phyloP scores from a whole-genome alignment of 768 basidiomycete species.

The Russula compacta region DNA sequence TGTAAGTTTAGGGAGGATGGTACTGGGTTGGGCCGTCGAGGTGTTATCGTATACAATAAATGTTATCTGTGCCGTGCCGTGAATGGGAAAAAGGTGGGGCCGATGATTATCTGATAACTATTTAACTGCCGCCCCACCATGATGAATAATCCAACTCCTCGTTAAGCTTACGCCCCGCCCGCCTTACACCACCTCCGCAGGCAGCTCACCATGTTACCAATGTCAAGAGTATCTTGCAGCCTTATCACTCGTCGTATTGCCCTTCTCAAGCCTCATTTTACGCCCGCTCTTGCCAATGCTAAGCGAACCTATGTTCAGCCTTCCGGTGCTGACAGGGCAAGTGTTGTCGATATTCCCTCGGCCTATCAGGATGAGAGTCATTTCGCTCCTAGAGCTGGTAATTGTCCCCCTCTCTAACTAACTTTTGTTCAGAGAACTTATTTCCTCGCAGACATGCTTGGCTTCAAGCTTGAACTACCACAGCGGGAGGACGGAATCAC shows the following conservation, averaged over 20 bases:
- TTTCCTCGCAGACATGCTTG: conserved; percentile 65
- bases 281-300: conserved; percentile 4
- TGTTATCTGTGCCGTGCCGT: background rate
- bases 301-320: conserved; percentile 69
- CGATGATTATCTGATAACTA: conserved; percentile 18
- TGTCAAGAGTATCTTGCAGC: conserved; percentile 44
- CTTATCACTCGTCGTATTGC: conserved; percentile 22
- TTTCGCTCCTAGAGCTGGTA: conserved; percentile 64
- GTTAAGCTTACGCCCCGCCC: too few species aligned
- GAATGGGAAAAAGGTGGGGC: background rate
- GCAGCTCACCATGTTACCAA: conserved; percentile 43
- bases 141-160: background rate
- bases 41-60: background rate
- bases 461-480: conserved; percentile 69
- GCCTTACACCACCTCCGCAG: background rate
- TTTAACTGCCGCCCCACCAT: background rate
- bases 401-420: conserved; percentile 7
- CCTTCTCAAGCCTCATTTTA: conserved; percentile 25
- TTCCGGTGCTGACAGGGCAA: conserved; percentile 73
- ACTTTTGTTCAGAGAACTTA: background rate
- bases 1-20: background rate
- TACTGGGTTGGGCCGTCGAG: background rate
- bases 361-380: conserved; percentile 60
- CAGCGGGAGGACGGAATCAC: conserved; percentile 46
- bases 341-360: conserved; percentile 72